Conservation (phyloP, 768 basidiomycete species). For the Pulveroboletus sp. region DNA sequence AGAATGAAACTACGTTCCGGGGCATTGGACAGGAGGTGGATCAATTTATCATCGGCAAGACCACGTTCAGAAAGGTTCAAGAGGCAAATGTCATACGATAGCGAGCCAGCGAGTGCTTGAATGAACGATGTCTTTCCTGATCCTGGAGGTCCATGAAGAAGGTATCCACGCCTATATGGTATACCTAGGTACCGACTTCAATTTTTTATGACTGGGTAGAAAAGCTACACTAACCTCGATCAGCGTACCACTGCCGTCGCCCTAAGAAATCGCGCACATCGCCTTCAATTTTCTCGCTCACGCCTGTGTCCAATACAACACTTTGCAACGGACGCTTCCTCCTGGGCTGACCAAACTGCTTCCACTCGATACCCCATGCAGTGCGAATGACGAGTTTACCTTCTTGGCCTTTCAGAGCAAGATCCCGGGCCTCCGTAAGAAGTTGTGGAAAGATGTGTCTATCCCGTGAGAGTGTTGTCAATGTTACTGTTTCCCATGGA, state of each 20-base stretch:
- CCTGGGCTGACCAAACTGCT: constrained; percentile 89
- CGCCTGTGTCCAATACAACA: constrained; percentile 79
- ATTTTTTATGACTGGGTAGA: background rate
- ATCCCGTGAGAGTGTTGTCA: constrained; percentile 89
- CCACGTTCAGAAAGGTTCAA: constrained; percentile 95
- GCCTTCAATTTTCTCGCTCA: constrained; percentile 76
- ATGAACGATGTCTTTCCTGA: constrained; percentile 99
- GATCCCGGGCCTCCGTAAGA: constrained; percentile 82
- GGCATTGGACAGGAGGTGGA: constrained; percentile 86
- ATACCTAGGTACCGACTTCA: constrained; percentile 56
- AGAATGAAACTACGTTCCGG: constrained; percentile 93
- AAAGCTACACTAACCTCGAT: constrained; percentile 61
- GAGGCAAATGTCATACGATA: constrained; percentile 94
- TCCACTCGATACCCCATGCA: constrained; percentile 96
- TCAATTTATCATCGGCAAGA: constrained; percentile 93
- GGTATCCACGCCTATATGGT: constrained; percentile 93
- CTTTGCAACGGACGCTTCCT: constrained; percentile 81
- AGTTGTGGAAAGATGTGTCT: constrained; percentile 73
- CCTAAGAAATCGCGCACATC: constrained; percentile 81
- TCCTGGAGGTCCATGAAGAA: constrained; percentile 93
- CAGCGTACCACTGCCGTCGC: constrained; percentile 90
- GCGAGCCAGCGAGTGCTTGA: constrained; percentile 88
- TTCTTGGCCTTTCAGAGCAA: constrained; percentile 81
- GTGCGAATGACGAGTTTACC: constrained; percentile 96
- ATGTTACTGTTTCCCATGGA: constrained; percentile 96